phyloP scores from a whole-genome alignment of 768 basidiomycete genomes.

The Austroboletus eburneus region DNA sequence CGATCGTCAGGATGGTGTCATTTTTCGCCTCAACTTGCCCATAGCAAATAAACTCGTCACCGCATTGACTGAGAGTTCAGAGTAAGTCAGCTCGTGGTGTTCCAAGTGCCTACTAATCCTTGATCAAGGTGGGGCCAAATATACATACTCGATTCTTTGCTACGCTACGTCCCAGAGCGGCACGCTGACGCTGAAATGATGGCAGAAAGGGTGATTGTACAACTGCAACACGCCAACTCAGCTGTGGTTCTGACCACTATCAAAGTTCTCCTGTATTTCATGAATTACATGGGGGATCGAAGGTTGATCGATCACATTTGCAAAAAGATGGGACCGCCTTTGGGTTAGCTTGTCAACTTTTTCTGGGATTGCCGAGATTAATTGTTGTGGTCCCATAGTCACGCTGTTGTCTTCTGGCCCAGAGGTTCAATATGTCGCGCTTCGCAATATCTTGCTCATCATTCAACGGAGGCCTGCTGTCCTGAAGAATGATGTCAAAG shows the following conservation, averaged over 20 bases:
- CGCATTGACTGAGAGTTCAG: slow-evolving; percentile 93
- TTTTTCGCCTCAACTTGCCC: slow-evolving; percentile 82
- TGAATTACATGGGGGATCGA: slow-evolving; percentile 98
- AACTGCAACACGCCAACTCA: slow-evolving; percentile 97
- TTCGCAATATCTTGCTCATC: slow-evolving; percentile 95
- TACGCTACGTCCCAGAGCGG: slow-evolving; percentile 90
- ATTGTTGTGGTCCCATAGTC: slow-evolving; percentile 46
- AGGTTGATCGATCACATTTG: slow-evolving; percentile 84
- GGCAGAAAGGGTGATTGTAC: slow-evolving; percentile 91
- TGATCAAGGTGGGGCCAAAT: slow-evolving; percentile 91
- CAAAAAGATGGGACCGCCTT: slow-evolving; percentile 96
- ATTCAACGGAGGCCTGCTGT: slow-evolving; percentile 92
- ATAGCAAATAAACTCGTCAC: slow-evolving; percentile 87
- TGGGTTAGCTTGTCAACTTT: slow-evolving; percentile 50
- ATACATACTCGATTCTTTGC: slow-evolving; percentile 90
- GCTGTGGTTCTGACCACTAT: slow-evolving; percentile 99
- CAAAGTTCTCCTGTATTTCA: slow-evolving; percentile 91
- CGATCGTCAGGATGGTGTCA: slow-evolving; percentile 91
- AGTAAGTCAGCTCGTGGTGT: slow-evolving; percentile 53
- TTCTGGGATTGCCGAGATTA: not conserved
- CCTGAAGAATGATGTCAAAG: slow-evolving; percentile 94
- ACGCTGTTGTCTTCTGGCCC: slow-evolving; percentile 94
- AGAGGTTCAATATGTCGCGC: slow-evolving; percentile 96
- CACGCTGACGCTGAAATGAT: slow-evolving; percentile 88
- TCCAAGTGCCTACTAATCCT: slow-evolving; percentile 8